Evolutionary conservation across 179 eudicot genomes (phyloP).

Genomic region (Spinacia oleracea): DNA sequence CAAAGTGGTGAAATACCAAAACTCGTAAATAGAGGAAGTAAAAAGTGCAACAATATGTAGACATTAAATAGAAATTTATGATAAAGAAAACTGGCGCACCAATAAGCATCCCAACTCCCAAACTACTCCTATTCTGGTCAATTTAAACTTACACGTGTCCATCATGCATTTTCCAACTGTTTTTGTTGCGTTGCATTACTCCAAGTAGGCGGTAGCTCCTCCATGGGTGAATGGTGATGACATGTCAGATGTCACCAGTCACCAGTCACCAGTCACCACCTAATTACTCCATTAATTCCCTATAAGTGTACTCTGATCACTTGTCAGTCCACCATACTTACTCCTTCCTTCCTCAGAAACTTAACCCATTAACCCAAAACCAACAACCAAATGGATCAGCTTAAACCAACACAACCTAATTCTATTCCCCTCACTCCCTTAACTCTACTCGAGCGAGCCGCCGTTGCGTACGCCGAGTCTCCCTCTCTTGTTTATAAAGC

Average conservation of each 20-base stretch:
- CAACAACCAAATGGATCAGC: constrained; percentile 39
- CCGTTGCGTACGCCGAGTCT: constrained; percentile 27
- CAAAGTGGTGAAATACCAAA: no score
- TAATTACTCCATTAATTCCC: background rate
- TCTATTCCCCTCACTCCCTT: constrained; percentile 33
- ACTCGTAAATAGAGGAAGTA: no score
- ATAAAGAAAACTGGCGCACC: constrained; percentile 5
- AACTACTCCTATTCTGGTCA: constrained; percentile 6
- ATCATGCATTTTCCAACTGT: no score
- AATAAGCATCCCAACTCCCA: constrained; percentile 4
- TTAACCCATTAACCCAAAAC: background rate
- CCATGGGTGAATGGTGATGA: background rate
- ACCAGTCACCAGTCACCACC: no score
- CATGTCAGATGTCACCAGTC: no score
- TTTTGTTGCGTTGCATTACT: constrained; percentile 15
- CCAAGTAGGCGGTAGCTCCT: constrained; percentile 15
- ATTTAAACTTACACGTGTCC: no score
- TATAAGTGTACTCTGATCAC: background rate
- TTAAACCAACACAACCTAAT: constrained; percentile 25
- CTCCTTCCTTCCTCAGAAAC: background rate
- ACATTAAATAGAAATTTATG: background rate
- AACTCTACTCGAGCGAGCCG: constrained; percentile 28
- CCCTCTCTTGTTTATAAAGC: constrained; percentile 29
- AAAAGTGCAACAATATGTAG: no score
- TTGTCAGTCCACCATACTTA: background rate